Base-by-base conservation (phyloP, 257 asterid species). In the Solanum lycopersicoides region DNA sequence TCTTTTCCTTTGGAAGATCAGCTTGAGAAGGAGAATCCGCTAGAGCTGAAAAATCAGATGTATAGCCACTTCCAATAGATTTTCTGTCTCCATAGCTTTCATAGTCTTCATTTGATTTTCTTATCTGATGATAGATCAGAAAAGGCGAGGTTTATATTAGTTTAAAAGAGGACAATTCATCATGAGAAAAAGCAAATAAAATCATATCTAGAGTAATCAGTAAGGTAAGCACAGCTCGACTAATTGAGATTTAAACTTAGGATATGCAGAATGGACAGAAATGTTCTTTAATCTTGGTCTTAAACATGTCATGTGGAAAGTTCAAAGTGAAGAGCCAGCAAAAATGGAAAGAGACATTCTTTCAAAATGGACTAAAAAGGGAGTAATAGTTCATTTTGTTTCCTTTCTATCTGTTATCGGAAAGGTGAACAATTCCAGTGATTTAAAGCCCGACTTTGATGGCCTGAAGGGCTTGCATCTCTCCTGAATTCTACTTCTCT, bases 61-160 rank as follows among this genome's bases (percentile, higher is more conserved):
- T 28, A 44, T 87, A 45, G 21, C 44, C 53, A 5, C 87, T 90
- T 53, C 88, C 86, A 63, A 87, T 32, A 11, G 76, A 69, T 35
- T 83, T 91, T 12, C 90, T 88, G 44, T 85, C 89, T 53, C 89
- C 94, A 86, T 28, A 87, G 44, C 23, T 88, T 50, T 92, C 98
- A 21, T 89, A 91, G 88, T 94, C 99, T 41, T 94, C 98, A 50
- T 88, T 93, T 45, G 96, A 90, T 87, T 92, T 96, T 73, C 83
- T 88, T 83, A 93, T 92, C 99, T 96, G 94, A 87, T 87, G 68
- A n/a, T 28, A 68, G 83, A 86, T 86, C 20, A 50, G 83, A 50
- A 76, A 86, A 8, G 37, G 50, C 15, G 11, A 7, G 35, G 68
- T 53, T 42, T 18, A 50, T 34, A 30, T 16, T 18, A 30, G 44